Evolutionary conservation across 495 filamentous ascomycete genomes (phyloP), one percentile per base, ranked within the genome.

Genomic region (Neurospora sp.): DNA sequence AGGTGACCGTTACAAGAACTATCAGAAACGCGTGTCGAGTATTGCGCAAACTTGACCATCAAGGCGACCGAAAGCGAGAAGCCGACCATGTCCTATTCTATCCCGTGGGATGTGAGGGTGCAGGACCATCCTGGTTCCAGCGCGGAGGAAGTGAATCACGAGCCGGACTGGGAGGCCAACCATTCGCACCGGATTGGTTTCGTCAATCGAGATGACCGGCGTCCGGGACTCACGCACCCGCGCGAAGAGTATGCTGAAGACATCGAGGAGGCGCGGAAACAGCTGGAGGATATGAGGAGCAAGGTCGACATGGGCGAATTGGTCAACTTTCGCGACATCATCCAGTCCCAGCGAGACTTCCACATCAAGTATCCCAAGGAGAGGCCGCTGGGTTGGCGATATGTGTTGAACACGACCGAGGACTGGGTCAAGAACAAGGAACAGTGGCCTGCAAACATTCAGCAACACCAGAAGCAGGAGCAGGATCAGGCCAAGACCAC

Each of bases 271-370:
- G 72, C 74, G 1, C 42, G 41, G 8, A 70, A 61, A 12, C 65
- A 72, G 70, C 37, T 72, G 44, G 42, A 70, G 18, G 70, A 76
- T 0, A 35, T 76, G 27, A 9, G 14, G 3, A 18, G 35, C 7
- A 44, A 27, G 8, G 40, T 68, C 6, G 16, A 70, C 38, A 35
- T 20, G 9, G 72, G 72, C 22, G 40, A 70, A 0, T 40, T 74
- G 37, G 74, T 76, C 70, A 76, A 76, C 37, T 76, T 76, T 41
- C 48, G 74, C 4, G 74, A 76, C n/a, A 7, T 76, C 27, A 76
- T 76, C 14, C 38, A 72, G 65, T 31, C 59, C 14, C 74, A 76
- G 20, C 22, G 35, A 1, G 39, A 53, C 37, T 70, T 75, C 7
- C 72, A 75, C 27, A 22, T 75, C 9, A 65, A 68, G 10, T 68